These are phyloP conservation scores for Claviceps maximensis DNA, from an alignment of 2,329 filamentous ascomycete species.

Conservation along the genomic window DNA sequence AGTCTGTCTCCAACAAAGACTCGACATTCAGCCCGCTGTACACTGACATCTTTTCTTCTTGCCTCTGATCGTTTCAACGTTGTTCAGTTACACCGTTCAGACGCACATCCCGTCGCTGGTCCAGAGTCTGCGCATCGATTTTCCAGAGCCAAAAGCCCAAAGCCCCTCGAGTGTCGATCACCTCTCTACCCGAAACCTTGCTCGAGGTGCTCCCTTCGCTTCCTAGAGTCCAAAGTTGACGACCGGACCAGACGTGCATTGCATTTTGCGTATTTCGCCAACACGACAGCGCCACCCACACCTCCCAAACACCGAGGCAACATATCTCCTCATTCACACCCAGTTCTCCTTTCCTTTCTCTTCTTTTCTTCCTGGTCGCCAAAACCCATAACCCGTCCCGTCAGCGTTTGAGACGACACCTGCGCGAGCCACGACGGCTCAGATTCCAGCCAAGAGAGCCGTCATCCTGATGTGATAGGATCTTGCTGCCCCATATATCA, in stretches of 20 bases:
- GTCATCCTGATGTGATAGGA: conserved; percentile 3
- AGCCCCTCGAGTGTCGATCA: no score
- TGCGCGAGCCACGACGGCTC: conserved; percentile 1
- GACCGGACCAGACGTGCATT: not conserved
- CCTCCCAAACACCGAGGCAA: not conserved
- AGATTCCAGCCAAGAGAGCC: not conserved
- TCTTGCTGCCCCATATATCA: conserved; percentile 5
- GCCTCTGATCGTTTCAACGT: not conserved
- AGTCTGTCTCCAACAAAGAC: not conserved
- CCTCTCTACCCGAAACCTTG: not conserved
- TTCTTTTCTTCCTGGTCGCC: not conserved
- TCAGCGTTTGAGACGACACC: conserved; percentile 3
- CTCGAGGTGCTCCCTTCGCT: not conserved
- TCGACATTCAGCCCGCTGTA: not conserved
- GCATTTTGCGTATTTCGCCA: not conserved
- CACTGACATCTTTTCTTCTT: not conserved
- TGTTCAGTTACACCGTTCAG: not conserved
- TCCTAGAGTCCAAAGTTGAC: not conserved
- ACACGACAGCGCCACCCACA: not conserved
- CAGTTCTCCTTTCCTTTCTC: no score
- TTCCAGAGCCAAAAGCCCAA: not conserved
- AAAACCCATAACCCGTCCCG: not conserved
- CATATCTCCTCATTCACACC: not conserved
- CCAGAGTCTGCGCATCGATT: not conserved
- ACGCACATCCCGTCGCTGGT: no score